Evolutionary conservation across 495 filamentous ascomycete species (phyloP), one percentile per base, ranked within the genome.

Genomic region (Aspergillus asperescens): DNA sequence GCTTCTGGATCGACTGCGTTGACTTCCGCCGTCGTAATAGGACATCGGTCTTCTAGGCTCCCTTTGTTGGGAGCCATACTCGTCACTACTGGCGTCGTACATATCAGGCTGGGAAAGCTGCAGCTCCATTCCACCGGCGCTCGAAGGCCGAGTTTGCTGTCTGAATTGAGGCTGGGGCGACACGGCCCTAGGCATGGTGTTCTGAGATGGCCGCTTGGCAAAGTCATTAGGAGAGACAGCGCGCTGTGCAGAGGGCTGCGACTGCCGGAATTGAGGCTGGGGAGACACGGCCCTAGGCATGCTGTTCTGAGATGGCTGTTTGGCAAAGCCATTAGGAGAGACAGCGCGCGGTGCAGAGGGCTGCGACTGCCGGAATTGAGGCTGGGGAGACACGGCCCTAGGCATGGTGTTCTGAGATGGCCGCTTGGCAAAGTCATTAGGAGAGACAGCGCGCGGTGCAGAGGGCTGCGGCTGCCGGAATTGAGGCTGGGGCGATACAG

Each of bases 101-200:
- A 71, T 69, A 39, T 79, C 73, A 10, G 60, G 66, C 8, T 55
- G 77, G 13, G 89, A 88, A 27, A 95, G 78, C 71, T 91, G 86
- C 52, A 93, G 72, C 34, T 90, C 87, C 87, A 91, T 91, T 28
- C 85, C 84, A 22, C 76, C 77, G 50, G 84, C 81, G 63, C 86
- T 88, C 6, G 72, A 74, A 25, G 84, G 85, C 37, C 86, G 79
- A 39, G 78, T 71, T 50, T 85, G 78, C 41, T 80, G 74, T 46
- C 73, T 61, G 56, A 76, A 48, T 8, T 48, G 31, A 24, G 57
- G 83, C 64, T 32, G 43, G 4, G 43, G 43, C 5, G 43, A 46
- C 5, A 46, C 43, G 19, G 27, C 27, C 8, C 43, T 28, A 3
- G 43, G 27, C 5, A 22, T 16, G 16, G 43, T 32, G 27, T 9